phyloP scores from a whole-genome alignment of 306 rosid species.

The Quercus aquifolioides region DNA sequence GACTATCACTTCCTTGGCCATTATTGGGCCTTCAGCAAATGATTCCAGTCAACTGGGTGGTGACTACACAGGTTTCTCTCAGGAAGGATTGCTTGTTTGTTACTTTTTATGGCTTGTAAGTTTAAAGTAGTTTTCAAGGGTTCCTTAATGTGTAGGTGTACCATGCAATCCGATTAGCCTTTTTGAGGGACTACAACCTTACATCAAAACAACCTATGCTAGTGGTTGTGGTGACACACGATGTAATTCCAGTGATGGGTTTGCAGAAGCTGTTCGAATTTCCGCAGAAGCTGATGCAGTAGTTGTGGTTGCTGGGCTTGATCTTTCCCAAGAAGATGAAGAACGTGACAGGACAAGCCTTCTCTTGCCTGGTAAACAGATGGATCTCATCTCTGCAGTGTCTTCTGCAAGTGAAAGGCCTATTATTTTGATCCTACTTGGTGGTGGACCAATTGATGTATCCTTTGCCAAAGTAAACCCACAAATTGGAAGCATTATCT shows the following conservation, averaged over 20 bases:
- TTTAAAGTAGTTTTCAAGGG: not conserved
- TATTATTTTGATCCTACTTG: slow-evolving; percentile 67
- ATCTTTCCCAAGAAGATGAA: slow-evolving; percentile 64
- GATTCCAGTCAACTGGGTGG: slow-evolving; percentile 59
- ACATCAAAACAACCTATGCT: slow-evolving; percentile 35
- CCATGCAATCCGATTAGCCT: slow-evolving; percentile 66
- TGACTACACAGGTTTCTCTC: slow-evolving; percentile 56
- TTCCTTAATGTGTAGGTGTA: slow-evolving; percentile 45
- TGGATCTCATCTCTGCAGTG: slow-evolving; percentile 49
- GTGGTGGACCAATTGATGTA: slow-evolving; percentile 90
- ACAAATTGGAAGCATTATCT: slow-evolving; percentile 67
- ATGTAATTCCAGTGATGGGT: slow-evolving; percentile 56
- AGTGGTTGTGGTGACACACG: slow-evolving; percentile 60
- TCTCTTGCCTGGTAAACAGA: slow-evolving; percentile 76
- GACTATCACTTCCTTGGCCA: slow-evolving; percentile 39
- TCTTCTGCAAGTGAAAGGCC: slow-evolving; percentile 61
- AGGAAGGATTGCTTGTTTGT: too few relatives aligned
- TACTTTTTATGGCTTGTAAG: too few relatives aligned
- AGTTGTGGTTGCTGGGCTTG: slow-evolving; percentile 61
- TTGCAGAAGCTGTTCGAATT: slow-evolving; percentile 48
- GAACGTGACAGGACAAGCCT: slow-evolving; percentile 81
- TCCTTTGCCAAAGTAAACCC: slow-evolving; percentile 56
- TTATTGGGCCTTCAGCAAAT: slow-evolving; percentile 73
- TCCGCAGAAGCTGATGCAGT: slow-evolving; percentile 64
- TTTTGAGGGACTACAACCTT: slow-evolving; percentile 50